Percentiles rank a stretch among this genome's conserved stretches.
These are phyloP conservation scores for Massarina eburnea DNA, from an alignment of 2,329 filamentous ascomycete species.

Conservation along the genomic window DNA sequence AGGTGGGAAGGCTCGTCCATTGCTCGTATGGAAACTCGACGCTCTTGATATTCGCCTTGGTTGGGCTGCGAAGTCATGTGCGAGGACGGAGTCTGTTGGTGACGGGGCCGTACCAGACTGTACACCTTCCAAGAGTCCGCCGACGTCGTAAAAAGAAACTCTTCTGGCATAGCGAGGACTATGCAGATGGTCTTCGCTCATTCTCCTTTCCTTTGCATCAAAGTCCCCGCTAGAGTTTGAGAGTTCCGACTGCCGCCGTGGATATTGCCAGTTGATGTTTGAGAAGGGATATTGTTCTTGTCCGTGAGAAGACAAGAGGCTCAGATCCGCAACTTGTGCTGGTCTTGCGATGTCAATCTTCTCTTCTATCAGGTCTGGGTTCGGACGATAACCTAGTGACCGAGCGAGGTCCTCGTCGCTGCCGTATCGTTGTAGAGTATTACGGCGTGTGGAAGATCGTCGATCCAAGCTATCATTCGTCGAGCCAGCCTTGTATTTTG, in stretches of 20 bases:
- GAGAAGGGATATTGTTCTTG: constrained; percentile 23
- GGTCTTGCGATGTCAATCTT: constrained; percentile 46
- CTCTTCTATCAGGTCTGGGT: constrained; percentile 52
- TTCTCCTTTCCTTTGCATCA: constrained; percentile 17
- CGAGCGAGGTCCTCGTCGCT: constrained; percentile 90
- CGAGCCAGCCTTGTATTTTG: constrained; percentile 67
- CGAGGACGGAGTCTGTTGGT: constrained; percentile 39
- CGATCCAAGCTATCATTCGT: constrained; percentile 56
- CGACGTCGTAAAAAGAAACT: constrained; percentile 84
- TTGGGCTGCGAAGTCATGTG: constrained; percentile 47
- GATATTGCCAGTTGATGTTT: constrained; percentile 39
- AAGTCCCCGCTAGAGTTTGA: constrained; percentile 25
- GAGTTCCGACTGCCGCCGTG: constrained; percentile 18
- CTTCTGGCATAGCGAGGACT: constrained; percentile 51
- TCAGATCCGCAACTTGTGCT: constrained; percentile 35
- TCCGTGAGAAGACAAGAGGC: constrained; percentile 23
- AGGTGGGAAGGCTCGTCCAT: constrained; percentile 25
- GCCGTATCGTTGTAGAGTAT: constrained; percentile 72
- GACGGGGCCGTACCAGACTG: constrained; percentile 25
- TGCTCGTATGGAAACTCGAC: constrained; percentile 26
- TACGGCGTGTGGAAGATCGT: constrained; percentile 58
- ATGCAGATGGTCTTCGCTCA: constrained; percentile 39
- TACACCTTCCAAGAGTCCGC: constrained; percentile 68
- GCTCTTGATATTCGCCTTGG: constrained; percentile 35
- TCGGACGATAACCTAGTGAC: constrained; percentile 71